Conservation (phyloP, 2,329 filamentous ascomycete species). For the Chrysoporthe puriensis region DNA sequence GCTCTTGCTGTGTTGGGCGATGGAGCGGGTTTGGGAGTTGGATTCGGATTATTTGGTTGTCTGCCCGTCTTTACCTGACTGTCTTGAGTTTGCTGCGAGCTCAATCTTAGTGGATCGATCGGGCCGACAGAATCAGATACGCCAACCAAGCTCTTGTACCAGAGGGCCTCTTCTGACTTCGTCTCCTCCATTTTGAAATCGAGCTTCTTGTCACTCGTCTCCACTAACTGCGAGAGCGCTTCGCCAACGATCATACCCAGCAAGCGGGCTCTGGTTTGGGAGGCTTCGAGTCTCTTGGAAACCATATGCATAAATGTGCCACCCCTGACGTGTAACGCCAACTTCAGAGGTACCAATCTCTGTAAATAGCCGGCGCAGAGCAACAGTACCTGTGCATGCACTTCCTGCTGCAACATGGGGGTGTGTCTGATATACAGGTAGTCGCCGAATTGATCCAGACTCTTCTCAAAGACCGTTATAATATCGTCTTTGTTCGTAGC, state of each 20-base stretch:
- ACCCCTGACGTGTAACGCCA: constrained; percentile 72
- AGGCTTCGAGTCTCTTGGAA: constrained; percentile 81
- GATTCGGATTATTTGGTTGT: constrained; percentile 37
- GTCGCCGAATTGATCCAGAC: constrained; percentile 77
- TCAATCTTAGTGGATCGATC: constrained; percentile 50
- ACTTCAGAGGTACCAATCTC: constrained; percentile 64
- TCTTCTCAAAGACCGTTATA: constrained; percentile 65
- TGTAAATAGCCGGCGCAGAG: constrained; percentile 77
- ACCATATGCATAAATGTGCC: constrained; percentile 75
- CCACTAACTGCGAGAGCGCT: constrained; percentile 64
- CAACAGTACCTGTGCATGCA: constrained; percentile 77
- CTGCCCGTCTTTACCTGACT: constrained; percentile 31
- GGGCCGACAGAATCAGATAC: constrained; percentile 67
- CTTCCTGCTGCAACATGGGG: constrained; percentile 86
- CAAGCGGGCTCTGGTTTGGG: constrained; percentile 75
- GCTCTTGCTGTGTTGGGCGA: constrained; percentile 40
- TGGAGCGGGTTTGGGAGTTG: constrained; percentile 34
- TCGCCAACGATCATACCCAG: constrained; percentile 89
- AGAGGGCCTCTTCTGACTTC: constrained; percentile 70
- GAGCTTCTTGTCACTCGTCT: constrained; percentile 72
- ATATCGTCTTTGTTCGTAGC: constrained; percentile 56
- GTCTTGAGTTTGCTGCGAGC: constrained; percentile 24
- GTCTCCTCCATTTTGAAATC: constrained; percentile 85
- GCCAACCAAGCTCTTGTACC: constrained; percentile 71
- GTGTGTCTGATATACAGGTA: constrained; percentile 85